A percentile compares a stretch with the other conserved stretches of the same genome.
These are phyloP conservation scores for Amanita subjunquillea DNA, from an alignment of 768 basidiomycete species.

Conservation along the genomic window DNA sequence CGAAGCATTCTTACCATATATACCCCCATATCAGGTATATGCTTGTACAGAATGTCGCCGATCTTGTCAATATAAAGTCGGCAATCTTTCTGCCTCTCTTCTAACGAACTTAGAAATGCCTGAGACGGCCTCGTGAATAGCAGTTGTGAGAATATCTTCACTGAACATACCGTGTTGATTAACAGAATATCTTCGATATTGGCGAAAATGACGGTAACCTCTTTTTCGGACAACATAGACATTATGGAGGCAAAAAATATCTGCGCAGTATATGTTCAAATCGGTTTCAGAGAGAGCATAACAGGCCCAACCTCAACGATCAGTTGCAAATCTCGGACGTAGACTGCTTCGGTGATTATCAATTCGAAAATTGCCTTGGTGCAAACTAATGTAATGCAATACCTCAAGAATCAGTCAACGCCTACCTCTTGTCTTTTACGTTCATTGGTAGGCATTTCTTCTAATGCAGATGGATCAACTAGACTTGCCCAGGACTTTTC, in stretches of 20 bases:
- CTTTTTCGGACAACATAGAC: conserved; percentile 61
- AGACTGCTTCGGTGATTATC: conserved; percentile 82
- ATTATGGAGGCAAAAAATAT: conserved; percentile 81
- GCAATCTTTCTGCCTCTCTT: conserved; percentile 85
- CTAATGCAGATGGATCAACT: conserved; percentile 75
- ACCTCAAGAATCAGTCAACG: not conserved
- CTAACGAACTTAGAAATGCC: conserved; percentile 81
- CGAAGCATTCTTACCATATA: conserved; percentile 51
- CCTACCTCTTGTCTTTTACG: conserved; percentile 80
- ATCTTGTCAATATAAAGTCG: conserved; percentile 86
- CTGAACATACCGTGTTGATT: conserved; percentile 65
- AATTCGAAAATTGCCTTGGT: conserved; percentile 85
- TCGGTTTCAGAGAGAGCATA: not conserved
- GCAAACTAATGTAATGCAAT: not conserved
- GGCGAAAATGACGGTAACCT: conserved; percentile 76
- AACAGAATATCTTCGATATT: conserved; percentile 91
- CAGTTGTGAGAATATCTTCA: not conserved
- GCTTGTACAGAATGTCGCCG: conserved; percentile 70
- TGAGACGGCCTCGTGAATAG: conserved; percentile 14
- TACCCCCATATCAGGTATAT: conserved; percentile 68
- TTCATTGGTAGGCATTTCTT: conserved; percentile 69
- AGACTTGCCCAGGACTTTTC: conserved; percentile 85
- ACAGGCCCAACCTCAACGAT: conserved; percentile 64
- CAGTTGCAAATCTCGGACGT: conserved; percentile 86
- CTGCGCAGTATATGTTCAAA: conserved; percentile 25